A percentile compares a stretch with the other conserved stretches of the same genome.
phyloP scores from a whole-genome alignment of 2,329 filamentous ascomycete genomes.

The Pseudogymnoascus sp. region DNA sequence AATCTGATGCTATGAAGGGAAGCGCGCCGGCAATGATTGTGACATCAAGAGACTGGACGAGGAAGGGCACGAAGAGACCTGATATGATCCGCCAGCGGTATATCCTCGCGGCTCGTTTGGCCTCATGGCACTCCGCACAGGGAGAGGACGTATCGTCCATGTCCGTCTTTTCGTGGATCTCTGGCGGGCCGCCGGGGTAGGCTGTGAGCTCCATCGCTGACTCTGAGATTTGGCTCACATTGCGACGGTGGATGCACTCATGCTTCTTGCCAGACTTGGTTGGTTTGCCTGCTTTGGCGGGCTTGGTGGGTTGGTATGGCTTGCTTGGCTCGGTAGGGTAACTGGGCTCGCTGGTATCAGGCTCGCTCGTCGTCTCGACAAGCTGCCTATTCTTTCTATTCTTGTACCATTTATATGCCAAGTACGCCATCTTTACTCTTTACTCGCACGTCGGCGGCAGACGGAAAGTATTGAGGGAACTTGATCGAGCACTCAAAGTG shows the following conservation, averaged over 20 bases:
- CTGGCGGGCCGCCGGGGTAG: not conserved
- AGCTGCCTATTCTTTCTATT: not conserved
- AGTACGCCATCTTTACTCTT: not conserved
- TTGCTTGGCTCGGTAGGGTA: not conserved
- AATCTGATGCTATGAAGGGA: constrained; percentile 57
- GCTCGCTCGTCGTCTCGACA: not conserved
- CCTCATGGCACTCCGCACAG: constrained; percentile 16
- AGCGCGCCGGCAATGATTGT: constrained; percentile 57
- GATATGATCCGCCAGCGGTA: constrained; percentile 53
- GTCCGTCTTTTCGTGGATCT: not conserved
- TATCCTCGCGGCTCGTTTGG: constrained; percentile 30
- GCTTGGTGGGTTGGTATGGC: not conserved
- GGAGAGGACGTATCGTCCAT: constrained; percentile 20
- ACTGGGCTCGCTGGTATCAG: not conserved
- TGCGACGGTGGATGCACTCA: not conserved
- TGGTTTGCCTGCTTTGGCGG: not conserved
- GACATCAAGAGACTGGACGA: constrained; percentile 54
- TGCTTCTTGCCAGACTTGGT: not conserved
- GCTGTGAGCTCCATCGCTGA: not conserved
- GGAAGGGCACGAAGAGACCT: constrained; percentile 53
- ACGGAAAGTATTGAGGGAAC: not conserved
- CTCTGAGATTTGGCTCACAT: not conserved
- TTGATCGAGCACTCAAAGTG: not conserved
- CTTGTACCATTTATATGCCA: not conserved
- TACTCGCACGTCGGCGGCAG: not conserved